Base-by-base conservation (phyloP, 768 basidiomycete genomes). In the Hydnum rufescens region DNA sequence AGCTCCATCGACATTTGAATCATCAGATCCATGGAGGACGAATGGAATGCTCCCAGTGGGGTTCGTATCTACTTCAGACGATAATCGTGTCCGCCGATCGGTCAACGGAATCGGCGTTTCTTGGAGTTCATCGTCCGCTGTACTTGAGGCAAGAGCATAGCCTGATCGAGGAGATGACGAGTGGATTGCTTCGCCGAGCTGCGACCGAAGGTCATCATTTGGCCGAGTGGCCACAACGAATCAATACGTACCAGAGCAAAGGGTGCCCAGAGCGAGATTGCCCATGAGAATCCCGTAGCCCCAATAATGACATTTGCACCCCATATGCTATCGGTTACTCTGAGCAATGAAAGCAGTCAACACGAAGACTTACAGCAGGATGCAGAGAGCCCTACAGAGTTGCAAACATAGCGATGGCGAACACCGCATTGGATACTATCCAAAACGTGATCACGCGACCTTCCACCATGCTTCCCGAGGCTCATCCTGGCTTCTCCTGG, bases 301-400 rank as follows among this genome's bases (percentile, higher is more conserved):
- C 80, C 74, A 49, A 95, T 75, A 55, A 96, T 71, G 8, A 78
- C 53, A 0, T 82, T 88, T 18, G 87, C 81, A 0, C 81, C 78
- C 16, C 61, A 61, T 0, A 90, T 81, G 16, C 71, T 76, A 5
- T 74, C 71, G 2, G 78, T 81, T 58, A 90, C 74, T 57, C 86
- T 93, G 59, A 22, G 51, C 50, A 56, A 51, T 36, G 32, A 46
- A 29, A 42, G 46, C 55, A 51, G n/a, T n/a, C n/a, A n/a, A n/a
- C n/a, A n/a, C n/a, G n/a, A n/a, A n/a, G n/a, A n/a, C n/a, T n/a
- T n/a, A n/a, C n/a, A n/a, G n/a, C n/a, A n/a, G n/a, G n/a, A n/a
- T n/a, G n/a, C n/a, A n/a, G n/a, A n/a, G n/a, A n/a, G n/a, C n/a
- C 85, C 64, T 60, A 93, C 85, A 83, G 78, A 6, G 86, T 92